A percentile compares a stretch with the other conserved stretches of the same genome.
Conservation (phyloP, 2,329 filamentous ascomycete species). For the Didymella glomerata region DNA sequence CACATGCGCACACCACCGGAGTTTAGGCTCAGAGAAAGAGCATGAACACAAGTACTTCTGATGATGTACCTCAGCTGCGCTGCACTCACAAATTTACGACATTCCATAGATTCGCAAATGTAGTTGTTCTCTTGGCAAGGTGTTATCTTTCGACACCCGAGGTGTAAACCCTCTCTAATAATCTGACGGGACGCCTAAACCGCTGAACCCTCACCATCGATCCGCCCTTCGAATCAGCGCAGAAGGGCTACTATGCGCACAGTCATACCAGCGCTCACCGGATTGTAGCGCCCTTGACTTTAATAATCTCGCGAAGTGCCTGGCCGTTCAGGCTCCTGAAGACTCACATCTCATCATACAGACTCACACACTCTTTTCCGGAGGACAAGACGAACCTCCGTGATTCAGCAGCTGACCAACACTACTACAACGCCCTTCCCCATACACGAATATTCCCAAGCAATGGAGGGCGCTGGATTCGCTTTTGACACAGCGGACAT, state of each 20-base stretch:
- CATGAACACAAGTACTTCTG: too few species aligned
- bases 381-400: constrained; percentile 30
- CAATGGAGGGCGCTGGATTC: constrained; percentile 44
- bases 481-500: constrained; percentile 43
- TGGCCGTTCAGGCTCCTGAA: constrained; percentile 34
- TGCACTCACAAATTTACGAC: neutral
- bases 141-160: neutral
- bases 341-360: constrained; percentile 42
- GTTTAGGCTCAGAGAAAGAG: neutral
- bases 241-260: constrained; percentile 22
- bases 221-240: constrained; percentile 18
- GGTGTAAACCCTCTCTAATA: constrained; percentile 10
- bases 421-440: constrained; percentile 27
- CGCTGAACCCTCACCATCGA: constrained; percentile 12
- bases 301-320: constrained; percentile 33
- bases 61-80: too few species aligned
- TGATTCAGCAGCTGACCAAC: constrained; percentile 31
- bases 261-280: constrained; percentile 11
- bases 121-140: constrained; percentile 1
- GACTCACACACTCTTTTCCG: constrained; percentile 37
- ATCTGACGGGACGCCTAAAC: constrained; percentile 18
- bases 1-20: neutral
- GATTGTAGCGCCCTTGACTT: constrained; percentile 30
- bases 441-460: constrained; percentile 19
- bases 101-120: neutral